phyloP scores from a whole-genome alignment of 2,329 filamentous ascomycete species.

The Colletotrichum sp. region DNA sequence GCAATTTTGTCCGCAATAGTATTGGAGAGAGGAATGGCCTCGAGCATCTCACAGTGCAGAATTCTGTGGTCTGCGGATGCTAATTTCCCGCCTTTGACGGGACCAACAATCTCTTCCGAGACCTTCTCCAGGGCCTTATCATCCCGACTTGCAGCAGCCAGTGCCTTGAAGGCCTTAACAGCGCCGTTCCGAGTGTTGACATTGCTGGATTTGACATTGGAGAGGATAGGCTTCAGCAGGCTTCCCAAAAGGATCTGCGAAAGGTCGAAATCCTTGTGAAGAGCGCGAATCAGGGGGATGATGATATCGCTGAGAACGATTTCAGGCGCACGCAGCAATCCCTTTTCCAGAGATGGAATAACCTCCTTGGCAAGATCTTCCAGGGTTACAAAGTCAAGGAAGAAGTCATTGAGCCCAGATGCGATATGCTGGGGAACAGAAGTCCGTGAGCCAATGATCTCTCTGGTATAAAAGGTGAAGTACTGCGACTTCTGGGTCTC shows the following conservation, averaged over 20 bases:
- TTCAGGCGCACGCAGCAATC: conserved; percentile 86
- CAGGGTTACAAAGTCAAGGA: conserved; percentile 72
- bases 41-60: conserved; percentile 82
- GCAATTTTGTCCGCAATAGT: conserved; percentile 71
- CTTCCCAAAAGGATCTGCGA: conserved; percentile 74
- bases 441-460: conserved; percentile 81
- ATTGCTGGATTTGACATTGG: conserved; percentile 92
- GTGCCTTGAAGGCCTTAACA: conserved; percentile 72
- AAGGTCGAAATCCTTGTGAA: conserved; percentile 76
- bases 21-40: conserved; percentile 64
- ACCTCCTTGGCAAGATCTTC: conserved; percentile 80
- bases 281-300: conserved; percentile 71
- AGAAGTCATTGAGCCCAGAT: conserved; percentile 81
- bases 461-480: conserved; percentile 83
- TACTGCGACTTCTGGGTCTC: conserved; percentile 73
- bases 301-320: conserved; percentile 83
- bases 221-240: conserved; percentile 85
- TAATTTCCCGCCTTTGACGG: conserved; percentile 84
- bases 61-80: conserved; percentile 84
- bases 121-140: conserved; percentile 67
- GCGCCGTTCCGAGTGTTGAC: conserved; percentile 76
- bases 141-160: conserved; percentile 68
- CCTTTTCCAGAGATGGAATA: conserved; percentile 85
- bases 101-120: conserved; percentile 77
- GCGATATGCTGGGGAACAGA: conserved; percentile 75